These are phyloP conservation scores for Pseudoneurospora amorphoporcata DNA, from an alignment of 495 filamentous ascomycete species.

Conservation along the genomic window DNA sequence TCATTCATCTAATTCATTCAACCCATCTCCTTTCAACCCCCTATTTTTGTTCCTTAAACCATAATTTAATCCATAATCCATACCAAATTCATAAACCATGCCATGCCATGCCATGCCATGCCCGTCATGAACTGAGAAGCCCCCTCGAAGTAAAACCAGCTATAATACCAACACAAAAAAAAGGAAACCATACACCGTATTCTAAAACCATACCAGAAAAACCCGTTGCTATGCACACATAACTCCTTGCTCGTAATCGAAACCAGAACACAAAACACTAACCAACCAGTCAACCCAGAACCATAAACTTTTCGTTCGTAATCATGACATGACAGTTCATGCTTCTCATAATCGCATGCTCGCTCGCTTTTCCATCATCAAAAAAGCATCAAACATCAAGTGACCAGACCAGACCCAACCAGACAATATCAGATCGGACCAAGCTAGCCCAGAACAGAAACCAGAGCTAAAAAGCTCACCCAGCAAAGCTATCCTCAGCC, in stretches of 20 bases:
- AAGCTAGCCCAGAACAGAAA: too few relatives aligned
- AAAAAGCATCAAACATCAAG: too few relatives aligned
- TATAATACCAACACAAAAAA: neutral
- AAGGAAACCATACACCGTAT: neutral
- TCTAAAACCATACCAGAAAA: neutral
- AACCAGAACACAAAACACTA: neutral
- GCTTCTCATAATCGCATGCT: neutral
- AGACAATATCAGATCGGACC: neutral
- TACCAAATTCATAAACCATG: neutral
- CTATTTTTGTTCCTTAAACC: neutral
- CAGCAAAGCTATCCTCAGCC: slow-evolving; percentile 31
- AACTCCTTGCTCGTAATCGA: neutral
- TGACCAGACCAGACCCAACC: neutral
- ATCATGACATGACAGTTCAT: neutral
- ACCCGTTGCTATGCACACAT: neutral
- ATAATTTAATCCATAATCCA: too few relatives aligned
- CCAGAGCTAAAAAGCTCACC: slow-evolving; percentile 4
- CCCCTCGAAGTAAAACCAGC: neutral
- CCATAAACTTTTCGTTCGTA: neutral
- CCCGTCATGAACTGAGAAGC: neutral
- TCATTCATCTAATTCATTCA: neutral
- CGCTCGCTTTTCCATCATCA: neutral
- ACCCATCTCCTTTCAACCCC: too few relatives aligned
- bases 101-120: neutral
- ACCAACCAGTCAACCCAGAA: neutral